Evolutionary conservation across 768 basidiomycete species (phyloP), one percentile per base, ranked within the genome.

Genomic region (Boletus subparvulus): DNA sequence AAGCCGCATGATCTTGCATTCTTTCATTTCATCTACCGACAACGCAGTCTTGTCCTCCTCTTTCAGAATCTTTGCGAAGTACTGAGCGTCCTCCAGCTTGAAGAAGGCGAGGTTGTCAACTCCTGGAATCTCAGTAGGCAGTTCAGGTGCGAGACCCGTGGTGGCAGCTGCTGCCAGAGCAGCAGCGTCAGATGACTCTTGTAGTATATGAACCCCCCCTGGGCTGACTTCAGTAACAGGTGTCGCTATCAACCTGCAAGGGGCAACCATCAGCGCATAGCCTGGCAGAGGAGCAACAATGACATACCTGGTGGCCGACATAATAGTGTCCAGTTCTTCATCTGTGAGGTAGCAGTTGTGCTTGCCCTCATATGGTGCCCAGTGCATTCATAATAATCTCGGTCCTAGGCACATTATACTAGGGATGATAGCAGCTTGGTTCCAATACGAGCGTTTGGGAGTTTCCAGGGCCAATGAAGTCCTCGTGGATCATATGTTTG

Each of bases 1-100:
- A 24, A 99, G 77, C 26, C 97, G 88, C 95, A 98, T 98, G 65
- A 98, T 98, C 74, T 98, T 99, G 69, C 96, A 86, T 77, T 98
- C 97, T 77, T 99, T 99, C 86, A 98, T 90, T 77, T 99, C 97
- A 48, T 98, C 97, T 9, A 98, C 90, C 1, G 90, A 85, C 46
- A 98, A 78, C 69, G 90, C 86, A 2, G 88, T 90, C 74, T 98
- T 96, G 65, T 98, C 94, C 72, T 96, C 95, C 75, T 97, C 92
- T 69, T 91, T 93, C 53, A 93, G 71, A 58, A 98, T 94, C 73
- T 98, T 97, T 50, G 94, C 89, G 62, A 99, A 98, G 74, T 98
- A 99, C 70, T 95, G 89, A 2, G 95, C 94, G 63, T 99, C 97
- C 75, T 98, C 97, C 1, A 92, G 82, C 74, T 99, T 99, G 83